A percentile compares a stretch with the other conserved stretches of the same genome.
Conservation (phyloP, 148 eudicot genomes). For the Chenopodium album region DNA sequence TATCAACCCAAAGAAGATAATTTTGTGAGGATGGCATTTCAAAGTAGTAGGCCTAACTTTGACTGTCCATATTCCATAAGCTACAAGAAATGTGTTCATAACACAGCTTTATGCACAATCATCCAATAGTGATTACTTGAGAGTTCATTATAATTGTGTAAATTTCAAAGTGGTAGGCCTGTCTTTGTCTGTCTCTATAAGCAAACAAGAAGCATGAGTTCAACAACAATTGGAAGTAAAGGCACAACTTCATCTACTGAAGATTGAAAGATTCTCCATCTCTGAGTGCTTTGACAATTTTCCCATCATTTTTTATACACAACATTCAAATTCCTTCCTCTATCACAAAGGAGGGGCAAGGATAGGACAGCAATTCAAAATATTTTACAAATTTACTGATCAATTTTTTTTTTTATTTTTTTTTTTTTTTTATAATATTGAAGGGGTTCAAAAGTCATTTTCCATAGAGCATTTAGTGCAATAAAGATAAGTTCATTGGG, state of each 20-base stretch:
- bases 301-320: background rate
- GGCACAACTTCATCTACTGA: background rate
- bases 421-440: background rate
- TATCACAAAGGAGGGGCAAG: background rate
- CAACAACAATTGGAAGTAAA: background rate
- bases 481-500: background rate
- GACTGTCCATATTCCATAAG: background rate
- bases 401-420: background rate
- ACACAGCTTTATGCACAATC: background rate
- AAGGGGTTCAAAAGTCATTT: background rate
- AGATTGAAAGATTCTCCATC: background rate
- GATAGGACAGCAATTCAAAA: background rate
- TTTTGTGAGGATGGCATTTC: too few relatives aligned
- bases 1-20: too few relatives aligned
- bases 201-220: background rate
- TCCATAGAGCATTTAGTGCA: background rate
- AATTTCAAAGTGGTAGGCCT: background rate
- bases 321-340: background rate
- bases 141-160: background rate
- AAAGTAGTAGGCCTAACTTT: too few relatives aligned
- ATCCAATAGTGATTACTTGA: background rate
- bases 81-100: too few relatives aligned
- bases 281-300: background rate
- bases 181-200: background rate
- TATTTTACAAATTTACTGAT: too few relatives aligned